Evolutionary conservation across 2,329 filamentous ascomycete genomes (phyloP).

Genomic region (Alternaria sp.): DNA sequence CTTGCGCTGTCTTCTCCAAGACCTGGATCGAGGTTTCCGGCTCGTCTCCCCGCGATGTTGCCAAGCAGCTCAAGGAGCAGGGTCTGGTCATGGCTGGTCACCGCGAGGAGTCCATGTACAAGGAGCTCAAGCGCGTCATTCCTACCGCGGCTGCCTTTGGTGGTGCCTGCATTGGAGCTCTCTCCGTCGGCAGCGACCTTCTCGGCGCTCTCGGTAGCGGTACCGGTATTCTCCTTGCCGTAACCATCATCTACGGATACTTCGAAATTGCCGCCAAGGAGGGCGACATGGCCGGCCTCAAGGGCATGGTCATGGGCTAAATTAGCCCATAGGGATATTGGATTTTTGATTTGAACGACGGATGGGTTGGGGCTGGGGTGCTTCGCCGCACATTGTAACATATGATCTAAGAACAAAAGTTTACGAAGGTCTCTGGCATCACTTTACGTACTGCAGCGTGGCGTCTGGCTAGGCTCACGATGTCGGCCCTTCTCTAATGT

Average conservation of each 20-base stretch:
- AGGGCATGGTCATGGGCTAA: constrained; percentile 68
- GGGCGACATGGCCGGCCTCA: constrained; percentile 84
- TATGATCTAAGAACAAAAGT: constrained; percentile 18
- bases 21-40: constrained; percentile 99
- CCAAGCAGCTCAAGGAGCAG: constrained; percentile 99
- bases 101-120: constrained; percentile 99
- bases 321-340: constrained; percentile 9
- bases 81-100: constrained; percentile 99
- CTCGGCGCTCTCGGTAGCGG: constrained; percentile 95
- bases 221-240: constrained; percentile 96
- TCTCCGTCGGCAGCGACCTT: constrained; percentile 94
- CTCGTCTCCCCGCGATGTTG: constrained; percentile 95
- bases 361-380: constrained; percentile 6
- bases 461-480: constrained; percentile 6
- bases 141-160: constrained; percentile 97
- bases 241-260: constrained; percentile 99
- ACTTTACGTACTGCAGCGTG: constrained; percentile 6
- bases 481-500: constrained; percentile 10
- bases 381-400: constrained; percentile 18
- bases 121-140: constrained; percentile 99
- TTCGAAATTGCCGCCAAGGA: constrained; percentile 99
- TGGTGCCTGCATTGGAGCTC: constrained; percentile 97
- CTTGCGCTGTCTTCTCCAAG: constrained; percentile 99
- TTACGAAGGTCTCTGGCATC: constrained; percentile 11
- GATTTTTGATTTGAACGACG: constrained; percentile 6